Evolutionary conservation across 441 rosid species (phyloP), one percentile per base, ranked within the genome.

Genomic region (Pelargonium australe): DNA sequence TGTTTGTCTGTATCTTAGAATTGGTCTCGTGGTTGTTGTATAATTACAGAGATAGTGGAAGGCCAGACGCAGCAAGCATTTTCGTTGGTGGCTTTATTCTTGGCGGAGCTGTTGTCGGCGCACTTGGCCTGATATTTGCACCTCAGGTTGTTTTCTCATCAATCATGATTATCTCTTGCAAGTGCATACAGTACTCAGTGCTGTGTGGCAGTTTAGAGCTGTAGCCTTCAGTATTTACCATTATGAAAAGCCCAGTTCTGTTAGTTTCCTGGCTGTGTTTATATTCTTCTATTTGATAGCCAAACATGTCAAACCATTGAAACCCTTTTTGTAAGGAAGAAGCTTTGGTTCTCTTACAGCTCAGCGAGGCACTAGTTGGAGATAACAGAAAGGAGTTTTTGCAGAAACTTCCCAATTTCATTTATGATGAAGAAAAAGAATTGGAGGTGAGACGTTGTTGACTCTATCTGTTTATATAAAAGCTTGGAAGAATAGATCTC

Each of bases 91-190:
- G 94, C 62, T 94, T 89, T 79, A 85, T 91, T 76, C 78, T 89
- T 82, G 96, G 97, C 51, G 96, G 97, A 79, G 84, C 87, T 31
- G 76, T 91, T 63, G 89, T 89, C 34, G 97, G 95, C 45, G 85
- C 99, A 25, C 97, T 91, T 72, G 96, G 97, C 73, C 91, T 97
- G 76, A 94, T 89, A 23, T 91, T 84, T 67, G 97, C 97, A 10
- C 96, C 97, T 63, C 94, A 91, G 94, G 97, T 92, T 4, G 66
- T 74, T 60, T 63, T 63, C 51, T 49, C 63, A 11, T 61, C 47
- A 43, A 1, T 65, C 43, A 13, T 40, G 63, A 55, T 41, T 23
- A 2, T 68, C 60, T 66, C 68, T 67, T 72, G 66, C 69, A 69
- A 53, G 64, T 69, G 44, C 45, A 28, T 70, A 47, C 11, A 47